phyloP scores from a whole-genome alignment of 345 rosid genomes.

The Populus nigra region DNA sequence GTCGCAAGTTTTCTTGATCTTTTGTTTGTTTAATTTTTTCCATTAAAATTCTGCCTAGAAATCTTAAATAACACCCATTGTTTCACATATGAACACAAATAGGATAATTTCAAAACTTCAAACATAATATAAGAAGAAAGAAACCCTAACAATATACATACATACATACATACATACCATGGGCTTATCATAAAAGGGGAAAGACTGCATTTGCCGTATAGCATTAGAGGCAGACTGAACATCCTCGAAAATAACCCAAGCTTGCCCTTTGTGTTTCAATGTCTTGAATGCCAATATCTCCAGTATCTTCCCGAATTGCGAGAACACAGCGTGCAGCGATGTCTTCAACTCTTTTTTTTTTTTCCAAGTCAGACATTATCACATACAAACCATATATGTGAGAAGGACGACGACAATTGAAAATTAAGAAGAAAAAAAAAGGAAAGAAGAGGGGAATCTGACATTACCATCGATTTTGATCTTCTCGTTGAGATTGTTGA shows the following conservation, averaged over 20 bases:
- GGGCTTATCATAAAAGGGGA: slow-evolving; percentile 89
- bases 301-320: slow-evolving; percentile 89
- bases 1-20: too few species aligned
- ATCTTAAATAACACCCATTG: background rate
- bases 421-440: background rate
- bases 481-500: slow-evolving; percentile 97
- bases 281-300: slow-evolving; percentile 94
- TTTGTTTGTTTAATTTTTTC: background rate
- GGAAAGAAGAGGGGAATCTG: background rate
- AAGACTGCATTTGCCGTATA: slow-evolving; percentile 80
- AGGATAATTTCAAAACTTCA: background rate
- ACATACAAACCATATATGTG: slow-evolving; percentile 2
- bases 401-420: background rate
- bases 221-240: slow-evolving; percentile 69
- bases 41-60: background rate
- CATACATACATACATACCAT: slow-evolving; percentile 47
- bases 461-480: slow-evolving; percentile 74
- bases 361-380: slow-evolving; percentile 1
- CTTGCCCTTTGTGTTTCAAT: slow-evolving; percentile 96
- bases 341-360: slow-evolving; percentile 71
- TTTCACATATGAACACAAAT: background rate
- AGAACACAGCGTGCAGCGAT: slow-evolving; percentile 82
- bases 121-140: too few species aligned
- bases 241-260: slow-evolving; percentile 93
- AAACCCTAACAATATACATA: background rate